Evolutionary conservation across 257 asterid genomes (phyloP).

Genomic region (Solanum chilense): DNA sequence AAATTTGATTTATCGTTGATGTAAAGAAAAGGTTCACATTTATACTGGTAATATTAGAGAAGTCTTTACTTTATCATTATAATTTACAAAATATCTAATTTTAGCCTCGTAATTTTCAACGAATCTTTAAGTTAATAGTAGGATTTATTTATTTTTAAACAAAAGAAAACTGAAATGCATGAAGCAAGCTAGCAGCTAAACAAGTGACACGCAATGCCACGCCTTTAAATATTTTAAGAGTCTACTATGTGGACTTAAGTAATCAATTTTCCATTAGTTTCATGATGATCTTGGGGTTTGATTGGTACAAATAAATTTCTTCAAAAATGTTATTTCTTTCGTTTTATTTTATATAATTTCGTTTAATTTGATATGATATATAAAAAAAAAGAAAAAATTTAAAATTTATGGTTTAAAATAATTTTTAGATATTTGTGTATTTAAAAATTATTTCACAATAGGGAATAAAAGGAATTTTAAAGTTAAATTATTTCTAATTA

Average conservation of each 20-base stretch:
- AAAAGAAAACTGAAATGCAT: background rate
- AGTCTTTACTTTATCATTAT: background rate
- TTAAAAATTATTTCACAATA: no score
- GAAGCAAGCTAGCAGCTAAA: background rate
- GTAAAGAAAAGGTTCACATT: background rate
- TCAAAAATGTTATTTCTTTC: no score
- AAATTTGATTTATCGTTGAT: background rate
- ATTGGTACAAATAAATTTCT: background rate
- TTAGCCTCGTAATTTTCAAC: background rate
- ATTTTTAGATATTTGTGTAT: no score
- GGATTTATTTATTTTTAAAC: background rate
- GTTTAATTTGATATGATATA: no score
- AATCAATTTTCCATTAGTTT: no score
- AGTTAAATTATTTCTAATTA: no score
- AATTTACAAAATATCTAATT: background rate
- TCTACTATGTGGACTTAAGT: no score
- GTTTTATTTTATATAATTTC: no score
- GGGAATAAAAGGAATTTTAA: rapidly evolving
- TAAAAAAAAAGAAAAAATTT: no score
- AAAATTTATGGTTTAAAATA: no score
- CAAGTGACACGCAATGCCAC: background rate
- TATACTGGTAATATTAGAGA: background rate
- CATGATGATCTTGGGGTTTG: background rate
- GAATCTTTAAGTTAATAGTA: background rate
- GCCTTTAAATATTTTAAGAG: background rate